A percentile compares a stretch with the other conserved stretches of the same genome.
Evolutionary conservation across 2,329 filamentous ascomycete species (phyloP).

Genomic region (Neonectria ditissima): DNA sequence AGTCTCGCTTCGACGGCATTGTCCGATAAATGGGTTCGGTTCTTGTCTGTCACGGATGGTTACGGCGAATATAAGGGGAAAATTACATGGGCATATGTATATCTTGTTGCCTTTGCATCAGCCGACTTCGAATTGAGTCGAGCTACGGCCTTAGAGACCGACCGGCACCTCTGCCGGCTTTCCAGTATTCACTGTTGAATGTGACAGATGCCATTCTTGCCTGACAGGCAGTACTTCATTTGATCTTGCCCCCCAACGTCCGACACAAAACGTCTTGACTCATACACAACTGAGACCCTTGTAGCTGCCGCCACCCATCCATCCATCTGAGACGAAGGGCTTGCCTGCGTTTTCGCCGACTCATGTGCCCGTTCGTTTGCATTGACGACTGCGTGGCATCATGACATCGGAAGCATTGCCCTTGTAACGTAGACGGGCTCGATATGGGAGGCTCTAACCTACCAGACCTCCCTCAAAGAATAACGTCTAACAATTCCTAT

Average conservation of each 20-base stretch:
- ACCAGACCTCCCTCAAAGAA: too few species aligned
- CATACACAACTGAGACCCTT: constrained; percentile 1
- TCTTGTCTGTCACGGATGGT: constrained; percentile 53
- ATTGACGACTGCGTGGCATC: background rate
- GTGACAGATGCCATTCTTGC: constrained; percentile 51
- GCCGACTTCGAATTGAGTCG: constrained; percentile 67
- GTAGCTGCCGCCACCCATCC: background rate
- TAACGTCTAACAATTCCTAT: too few species aligned
- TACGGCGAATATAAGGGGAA: constrained; percentile 55
- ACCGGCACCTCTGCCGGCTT: constrained; percentile 76
- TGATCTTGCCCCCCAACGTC: constrained; percentile 6
- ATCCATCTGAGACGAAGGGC: background rate
- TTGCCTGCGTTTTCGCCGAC: background rate
- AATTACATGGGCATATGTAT: constrained; percentile 53
- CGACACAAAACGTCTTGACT: constrained; percentile 1
- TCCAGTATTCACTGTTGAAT: constrained; percentile 53
- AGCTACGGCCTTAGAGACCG: constrained; percentile 80
- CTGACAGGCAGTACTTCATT: constrained; percentile 38
- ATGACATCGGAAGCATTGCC: too few species aligned
- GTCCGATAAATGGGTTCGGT: constrained; percentile 80
- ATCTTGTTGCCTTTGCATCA: constrained; percentile 60
- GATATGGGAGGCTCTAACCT: too few species aligned
- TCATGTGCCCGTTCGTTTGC: background rate
- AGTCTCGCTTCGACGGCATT: constrained; percentile 93
- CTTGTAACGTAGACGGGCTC: too few species aligned